Evolutionary conservation across 140 eudicot genomes (phyloP).

Genomic region (Anethum foeniculum): DNA sequence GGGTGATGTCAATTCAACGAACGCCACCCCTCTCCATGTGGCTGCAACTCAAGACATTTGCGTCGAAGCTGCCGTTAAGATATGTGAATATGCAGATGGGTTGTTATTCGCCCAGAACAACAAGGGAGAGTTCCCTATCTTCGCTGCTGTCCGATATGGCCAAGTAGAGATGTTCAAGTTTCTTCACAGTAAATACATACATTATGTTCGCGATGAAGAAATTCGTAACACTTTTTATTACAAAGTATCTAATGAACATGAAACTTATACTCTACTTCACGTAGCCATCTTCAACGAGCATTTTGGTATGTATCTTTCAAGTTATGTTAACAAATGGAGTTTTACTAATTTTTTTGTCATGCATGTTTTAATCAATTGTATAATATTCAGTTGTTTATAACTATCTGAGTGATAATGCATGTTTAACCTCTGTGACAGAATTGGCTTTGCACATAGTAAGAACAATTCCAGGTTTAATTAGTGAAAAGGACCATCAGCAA

Average conservation of each 20-base stretch:
- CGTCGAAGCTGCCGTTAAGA: slow-evolving; percentile 18
- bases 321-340: background rate
- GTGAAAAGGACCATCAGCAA: slow-evolving; percentile 15
- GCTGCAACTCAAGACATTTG: slow-evolving; percentile 23
- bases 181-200: slow-evolving; percentile 8
- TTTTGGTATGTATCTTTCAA: slow-evolving; percentile 19
- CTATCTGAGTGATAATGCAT: too few relatives aligned
- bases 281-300: slow-evolving; percentile 17
- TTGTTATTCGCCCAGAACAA: background rate
- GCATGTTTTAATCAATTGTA: too few relatives aligned
- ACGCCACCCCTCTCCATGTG: slow-evolving; percentile 26
- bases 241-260: too few relatives aligned
- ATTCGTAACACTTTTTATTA: background rate
- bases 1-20: background rate
- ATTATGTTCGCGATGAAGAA: slow-evolving; percentile 3
- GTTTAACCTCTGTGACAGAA: slow-evolving; percentile 17
- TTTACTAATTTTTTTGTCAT: background rate
- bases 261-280: slow-evolving; percentile 22
- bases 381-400: too few relatives aligned
- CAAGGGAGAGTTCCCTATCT: slow-evolving; percentile 24
- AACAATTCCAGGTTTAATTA: slow-evolving; percentile 11
- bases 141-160: slow-evolving; percentile 27
- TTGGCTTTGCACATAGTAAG: slow-evolving; percentile 26
- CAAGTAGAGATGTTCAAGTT: slow-evolving; percentile 22
- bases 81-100: background rate